phyloP scores from a whole-genome alignment of 441 rosid genomes.

The Erysimum cheiri region DNA sequence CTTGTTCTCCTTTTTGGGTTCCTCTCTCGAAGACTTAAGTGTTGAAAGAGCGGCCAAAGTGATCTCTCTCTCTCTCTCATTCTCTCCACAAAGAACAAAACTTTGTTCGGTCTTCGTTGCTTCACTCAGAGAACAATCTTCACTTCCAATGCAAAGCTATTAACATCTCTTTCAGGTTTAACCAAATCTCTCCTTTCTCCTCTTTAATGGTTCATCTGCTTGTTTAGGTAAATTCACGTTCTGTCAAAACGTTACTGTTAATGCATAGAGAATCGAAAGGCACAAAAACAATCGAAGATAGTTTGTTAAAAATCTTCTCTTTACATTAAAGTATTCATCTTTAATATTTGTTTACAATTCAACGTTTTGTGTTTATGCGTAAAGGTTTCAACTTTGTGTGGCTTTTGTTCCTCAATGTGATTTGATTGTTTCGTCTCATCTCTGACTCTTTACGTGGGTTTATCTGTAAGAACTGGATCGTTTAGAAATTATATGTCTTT shows the following conservation, averaged over 20 bases:
- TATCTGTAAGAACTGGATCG: slow-evolving; percentile 44
- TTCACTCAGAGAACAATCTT: slow-evolving; percentile 18
- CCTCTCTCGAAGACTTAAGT: not conserved
- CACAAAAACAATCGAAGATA: not conserved
- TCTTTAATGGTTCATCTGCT: not conserved
- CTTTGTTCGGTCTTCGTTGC: slow-evolving; percentile 25
- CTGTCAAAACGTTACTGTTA: slow-evolving; percentile 33
- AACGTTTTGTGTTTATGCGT: slow-evolving; percentile 40
- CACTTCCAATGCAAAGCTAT: slow-evolving; percentile 37
- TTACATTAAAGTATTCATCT: slow-evolving; percentile 46
- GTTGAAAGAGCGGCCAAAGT: slow-evolving; percentile 10
- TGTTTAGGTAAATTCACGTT: slow-evolving; percentile 21
- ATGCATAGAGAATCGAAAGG: slow-evolving; percentile 39
- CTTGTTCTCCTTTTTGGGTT: not conserved
- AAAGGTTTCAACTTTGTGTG: slow-evolving; percentile 35
- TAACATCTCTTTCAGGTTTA: slow-evolving; percentile 33
- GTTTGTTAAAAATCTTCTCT: slow-evolving; percentile 3
- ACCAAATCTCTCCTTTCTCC: slow-evolving; percentile 20
- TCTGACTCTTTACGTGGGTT: slow-evolving; percentile 33
- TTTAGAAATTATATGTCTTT: slow-evolving; percentile 29
- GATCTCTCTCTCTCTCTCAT: not conserved
- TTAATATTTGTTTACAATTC: not conserved
- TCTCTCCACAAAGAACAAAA: slow-evolving; percentile 8
- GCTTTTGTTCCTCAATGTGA: slow-evolving; percentile 34
- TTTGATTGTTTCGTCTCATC: slow-evolving; percentile 23